phyloP scores from a whole-genome alignment of 768 basidiomycete species.

The Sarcomyxa edulis region DNA sequence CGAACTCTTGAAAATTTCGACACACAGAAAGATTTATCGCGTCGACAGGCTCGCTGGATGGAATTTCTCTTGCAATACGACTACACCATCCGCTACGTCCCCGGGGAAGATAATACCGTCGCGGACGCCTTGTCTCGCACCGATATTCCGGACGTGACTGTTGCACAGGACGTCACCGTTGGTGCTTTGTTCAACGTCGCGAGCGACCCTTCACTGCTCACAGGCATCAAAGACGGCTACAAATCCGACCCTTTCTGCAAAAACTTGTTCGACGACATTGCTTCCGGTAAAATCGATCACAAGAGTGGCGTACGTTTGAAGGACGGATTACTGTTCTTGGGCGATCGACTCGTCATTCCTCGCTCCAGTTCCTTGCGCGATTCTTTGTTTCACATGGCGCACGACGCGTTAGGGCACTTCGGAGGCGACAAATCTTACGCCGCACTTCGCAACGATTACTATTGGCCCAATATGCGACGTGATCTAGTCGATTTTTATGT shows the following conservation, averaged over 20 bases:
- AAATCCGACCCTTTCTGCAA: background rate
- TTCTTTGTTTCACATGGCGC: too few relatives aligned
- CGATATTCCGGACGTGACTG: background rate
- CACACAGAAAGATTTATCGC: constrained; percentile 17
- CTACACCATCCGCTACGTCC: constrained; percentile 20
- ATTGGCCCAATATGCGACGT: background rate
- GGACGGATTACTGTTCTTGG: constrained; percentile 17
- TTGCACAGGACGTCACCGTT: too few relatives aligned
- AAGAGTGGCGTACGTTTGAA: constrained; percentile 11
- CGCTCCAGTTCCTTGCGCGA: constrained; percentile 14
- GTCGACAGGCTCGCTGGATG: constrained; percentile 34
- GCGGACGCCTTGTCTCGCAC: constrained; percentile 6
- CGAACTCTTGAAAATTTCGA: too few relatives aligned
- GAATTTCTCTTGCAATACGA: constrained; percentile 29
- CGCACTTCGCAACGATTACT: constrained; percentile 11
- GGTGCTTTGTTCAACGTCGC: background rate
- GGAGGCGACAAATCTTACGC: too few relatives aligned
- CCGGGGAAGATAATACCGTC: constrained; percentile 5
- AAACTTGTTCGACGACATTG: constrained; percentile 7
- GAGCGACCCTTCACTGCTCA: background rate
- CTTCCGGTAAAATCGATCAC: constrained; percentile 7
- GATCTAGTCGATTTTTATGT: constrained; percentile 8
- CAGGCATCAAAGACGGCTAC: background rate
- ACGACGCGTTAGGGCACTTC: too few relatives aligned
- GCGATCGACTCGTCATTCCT: constrained; percentile 8